Conservation (phyloP, 495 filamentous ascomycete species). For the Saxophila tyrrhenica region DNA sequence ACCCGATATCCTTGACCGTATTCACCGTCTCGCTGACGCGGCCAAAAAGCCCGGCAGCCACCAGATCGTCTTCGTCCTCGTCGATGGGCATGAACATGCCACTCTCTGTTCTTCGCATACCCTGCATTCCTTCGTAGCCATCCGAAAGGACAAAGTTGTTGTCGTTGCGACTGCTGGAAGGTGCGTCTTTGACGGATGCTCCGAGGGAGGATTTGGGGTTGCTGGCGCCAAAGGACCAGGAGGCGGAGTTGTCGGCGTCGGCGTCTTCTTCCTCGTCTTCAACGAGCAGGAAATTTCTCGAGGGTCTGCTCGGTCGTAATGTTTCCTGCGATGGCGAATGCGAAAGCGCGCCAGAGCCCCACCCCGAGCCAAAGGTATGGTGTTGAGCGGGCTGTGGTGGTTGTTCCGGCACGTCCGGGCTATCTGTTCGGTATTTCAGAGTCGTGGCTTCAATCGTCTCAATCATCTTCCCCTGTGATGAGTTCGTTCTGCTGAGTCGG, state of each 20-base stretch:
- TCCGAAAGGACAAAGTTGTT: neutral
- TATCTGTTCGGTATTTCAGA: conserved; percentile 76
- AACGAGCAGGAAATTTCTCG: conserved; percentile 53
- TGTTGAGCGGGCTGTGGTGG: conserved; percentile 9
- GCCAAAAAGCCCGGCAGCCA: conserved; percentile 55
- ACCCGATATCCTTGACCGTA: conserved; percentile 87
- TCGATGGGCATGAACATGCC: conserved; percentile 84
- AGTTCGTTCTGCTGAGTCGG: conserved; percentile 18
- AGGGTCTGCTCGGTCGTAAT: conserved; percentile 55
- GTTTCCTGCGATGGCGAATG: conserved; percentile 72
- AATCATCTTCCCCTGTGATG: conserved; percentile 67
- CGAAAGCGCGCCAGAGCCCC: conserved; percentile 39
- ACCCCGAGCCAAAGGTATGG: conserved; percentile 29
- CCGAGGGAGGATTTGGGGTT: conserved; percentile 18
- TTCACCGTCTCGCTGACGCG: conserved; percentile 89
- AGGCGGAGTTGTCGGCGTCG: conserved; percentile 31
- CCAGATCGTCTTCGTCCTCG: conserved; percentile 52
- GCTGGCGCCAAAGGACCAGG: conserved; percentile 17
- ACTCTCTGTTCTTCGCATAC: conserved; percentile 59
- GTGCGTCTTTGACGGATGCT: neutral
- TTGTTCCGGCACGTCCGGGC: conserved; percentile 47
- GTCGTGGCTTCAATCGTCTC: conserved; percentile 87
- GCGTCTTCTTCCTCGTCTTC: conserved; percentile 49
- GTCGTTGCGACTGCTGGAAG: conserved; percentile 4
- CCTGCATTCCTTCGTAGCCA: neutral